Conservation (phyloP, 176 grass and related monocot genomes). For the Ampelocalamus luodianensis region DNA sequence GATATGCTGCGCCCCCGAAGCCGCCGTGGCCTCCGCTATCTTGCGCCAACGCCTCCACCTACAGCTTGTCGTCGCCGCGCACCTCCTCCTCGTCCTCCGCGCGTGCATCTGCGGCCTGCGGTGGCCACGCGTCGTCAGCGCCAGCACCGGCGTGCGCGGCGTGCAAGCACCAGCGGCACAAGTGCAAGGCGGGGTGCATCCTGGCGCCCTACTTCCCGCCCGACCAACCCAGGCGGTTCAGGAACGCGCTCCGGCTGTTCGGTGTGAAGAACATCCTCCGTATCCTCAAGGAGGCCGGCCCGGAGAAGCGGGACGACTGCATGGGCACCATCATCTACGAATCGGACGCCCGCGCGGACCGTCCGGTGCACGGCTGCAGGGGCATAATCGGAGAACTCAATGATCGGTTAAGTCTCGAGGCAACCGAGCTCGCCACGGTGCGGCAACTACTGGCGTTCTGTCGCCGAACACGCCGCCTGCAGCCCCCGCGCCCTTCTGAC, state of each 20-base stretch:
- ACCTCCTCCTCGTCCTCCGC: not conserved
- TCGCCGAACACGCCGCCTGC: no score
- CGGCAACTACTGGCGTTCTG: not conserved
- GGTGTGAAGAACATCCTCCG: constrained; percentile 45
- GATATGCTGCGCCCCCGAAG: not conserved
- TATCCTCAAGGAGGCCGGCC: not conserved
- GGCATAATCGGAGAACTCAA: constrained; percentile 10
- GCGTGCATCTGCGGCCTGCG: not conserved
- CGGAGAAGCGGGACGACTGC: not conserved
- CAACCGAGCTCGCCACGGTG: constrained; percentile 24
- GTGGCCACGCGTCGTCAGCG: not conserved
- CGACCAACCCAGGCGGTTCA: constrained; percentile 31
- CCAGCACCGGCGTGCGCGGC: constrained; percentile 38
- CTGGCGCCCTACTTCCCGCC: constrained; percentile 46
- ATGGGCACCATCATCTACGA: constrained; percentile 42
- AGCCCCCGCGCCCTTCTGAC: not conserved
- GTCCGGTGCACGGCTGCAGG: constrained; percentile 37
- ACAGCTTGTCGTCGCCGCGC: not conserved
- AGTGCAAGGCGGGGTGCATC: constrained; percentile 39
- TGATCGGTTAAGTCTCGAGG: not conserved
- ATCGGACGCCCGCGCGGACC: not conserved
- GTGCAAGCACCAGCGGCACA: constrained; percentile 49
- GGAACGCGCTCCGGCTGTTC: constrained; percentile 49
- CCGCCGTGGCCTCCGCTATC: not conserved
- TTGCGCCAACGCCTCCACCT: not conserved